Base-by-base conservation (phyloP, 1,284 basidiomycete genomes). In the Termitomyces sp. region DNA sequence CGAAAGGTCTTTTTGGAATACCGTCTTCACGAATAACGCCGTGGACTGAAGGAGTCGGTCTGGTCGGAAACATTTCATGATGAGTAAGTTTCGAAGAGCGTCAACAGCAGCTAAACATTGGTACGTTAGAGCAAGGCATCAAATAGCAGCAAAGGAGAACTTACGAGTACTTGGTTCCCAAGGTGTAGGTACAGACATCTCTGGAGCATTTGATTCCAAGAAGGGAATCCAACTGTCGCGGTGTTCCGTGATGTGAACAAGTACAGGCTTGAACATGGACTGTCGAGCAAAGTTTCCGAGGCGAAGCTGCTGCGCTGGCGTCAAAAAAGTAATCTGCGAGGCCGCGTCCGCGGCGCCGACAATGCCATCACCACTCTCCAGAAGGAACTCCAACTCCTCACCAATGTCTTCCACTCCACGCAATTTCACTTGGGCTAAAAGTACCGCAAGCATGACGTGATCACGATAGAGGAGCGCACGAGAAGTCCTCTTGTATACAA, bases 381-480 rank as follows among this genome's bases (percentile, higher is more conserved):
- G 75, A 24, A 98, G 72, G 69, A 94, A 93, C 63, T 95, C 92
- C 34, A 97, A 74, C 66, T 97, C 97, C 28, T 93, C 88, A 1
- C 77, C 67, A 41, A 96, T 85, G 46, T 89, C 86, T 60, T 91
- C 89, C 6, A 83, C 67, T 5, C 86, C 86, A 46, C 91, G 83
- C 14, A 95, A 69, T 67, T 95, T 94, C 59, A 97, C 86, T 67
- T 96, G 94, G 0, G 92, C 90, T 16, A 99, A 79, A 18, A 94
- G 81, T 18, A 96, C 85, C 0, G 92, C 93, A 24, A 98, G 81
- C 76, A 97, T 89, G 54, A 97, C 79, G 60, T 96, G 88, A 65
- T 99, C 97, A 16, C 86, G 81, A 67, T 99, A 91, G 21, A 98
- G 79, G 28, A 99, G 74, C 1, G 95, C 91, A 33, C 95, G 84